These are phyloP conservation scores for Calonectria pauciramosa DNA, from an alignment of 2,329 filamentous ascomycete genomes.

Conservation along the genomic window DNA sequence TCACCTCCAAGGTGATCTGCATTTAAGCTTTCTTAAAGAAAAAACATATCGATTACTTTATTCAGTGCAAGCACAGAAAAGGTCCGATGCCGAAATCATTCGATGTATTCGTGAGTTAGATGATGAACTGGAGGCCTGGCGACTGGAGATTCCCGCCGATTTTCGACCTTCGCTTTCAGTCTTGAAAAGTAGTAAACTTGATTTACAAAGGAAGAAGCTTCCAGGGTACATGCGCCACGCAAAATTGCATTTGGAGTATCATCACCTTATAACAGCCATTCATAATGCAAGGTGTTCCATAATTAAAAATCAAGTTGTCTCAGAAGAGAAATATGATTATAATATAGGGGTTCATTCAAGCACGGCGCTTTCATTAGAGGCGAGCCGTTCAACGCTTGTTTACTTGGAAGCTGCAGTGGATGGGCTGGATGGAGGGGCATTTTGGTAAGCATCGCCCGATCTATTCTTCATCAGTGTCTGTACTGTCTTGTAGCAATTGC, in stretches of 20 bases:
- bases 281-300: not conserved
- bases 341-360: not conserved
- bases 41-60: not conserved
- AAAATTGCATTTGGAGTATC: not conserved
- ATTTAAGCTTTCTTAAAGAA: not conserved
- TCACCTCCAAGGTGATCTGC: not conserved
- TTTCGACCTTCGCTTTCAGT: not conserved
- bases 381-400: not conserved
- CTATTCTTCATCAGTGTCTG: no score
- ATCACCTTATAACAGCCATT: not conserved
- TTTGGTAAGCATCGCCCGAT: not conserved
- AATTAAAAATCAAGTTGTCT: not conserved
- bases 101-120: not conserved
- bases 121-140: not conserved
- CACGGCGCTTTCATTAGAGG: not conserved
- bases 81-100: not conserved
- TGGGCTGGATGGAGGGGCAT: not conserved
- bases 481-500: not conserved
- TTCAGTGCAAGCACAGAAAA: not conserved
- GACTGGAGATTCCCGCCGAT: not conserved
- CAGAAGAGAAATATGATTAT: not conserved
- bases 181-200: not conserved
- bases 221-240: not conserved
- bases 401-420: not conserved
- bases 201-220: not conserved